These are phyloP conservation scores for Aspergillus sclerotiicarbonarius DNA, from an alignment of 495 filamentous ascomycete genomes.

Conservation along the genomic window DNA sequence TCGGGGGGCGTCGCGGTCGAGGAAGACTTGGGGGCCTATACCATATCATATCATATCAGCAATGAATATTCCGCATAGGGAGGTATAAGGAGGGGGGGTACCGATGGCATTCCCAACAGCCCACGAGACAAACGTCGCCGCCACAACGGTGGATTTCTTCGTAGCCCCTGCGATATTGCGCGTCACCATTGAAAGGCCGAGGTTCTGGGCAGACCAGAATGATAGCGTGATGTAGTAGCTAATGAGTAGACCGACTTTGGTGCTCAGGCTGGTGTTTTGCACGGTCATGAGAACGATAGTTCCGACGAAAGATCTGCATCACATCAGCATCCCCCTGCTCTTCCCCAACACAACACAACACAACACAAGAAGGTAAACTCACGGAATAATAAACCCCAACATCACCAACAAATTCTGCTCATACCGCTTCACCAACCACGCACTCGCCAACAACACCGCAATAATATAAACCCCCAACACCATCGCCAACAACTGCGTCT, in stretches of 20 bases:
- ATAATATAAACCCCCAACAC: conserved; percentile 70
- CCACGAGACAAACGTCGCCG: conserved; percentile 44
- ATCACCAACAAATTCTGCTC: conserved; percentile 64
- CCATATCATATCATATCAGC: no score
- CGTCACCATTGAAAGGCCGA: conserved; percentile 56
- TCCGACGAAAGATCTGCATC: conserved; percentile 49
- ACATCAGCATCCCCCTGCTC: conserved; percentile 6
- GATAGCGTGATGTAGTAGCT: conserved; percentile 62
- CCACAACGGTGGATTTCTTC: conserved; percentile 57
- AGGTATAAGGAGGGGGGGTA: conserved; percentile 5
- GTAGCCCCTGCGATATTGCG: conserved; percentile 69
- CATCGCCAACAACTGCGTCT: conserved; percentile 58
- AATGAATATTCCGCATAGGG: no score
- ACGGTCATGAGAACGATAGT: conserved; percentile 64
- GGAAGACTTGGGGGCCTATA: conserved; percentile 47
- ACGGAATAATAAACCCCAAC: conserved; percentile 63
- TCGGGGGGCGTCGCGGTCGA: conserved; percentile 33
- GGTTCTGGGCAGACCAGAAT: conserved; percentile 58
- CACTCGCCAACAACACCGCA: conserved; percentile 59
- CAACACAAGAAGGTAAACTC: conserved; percentile 22
- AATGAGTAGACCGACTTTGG: conserved; percentile 56
- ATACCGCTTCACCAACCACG: conserved; percentile 63
- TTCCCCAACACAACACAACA: background rate
- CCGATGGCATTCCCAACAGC: conserved; percentile 45
- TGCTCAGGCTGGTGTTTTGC: conserved; percentile 44